Conservation (phyloP, 176 grass and related monocot genomes). For the Zoysia japonica region DNA sequence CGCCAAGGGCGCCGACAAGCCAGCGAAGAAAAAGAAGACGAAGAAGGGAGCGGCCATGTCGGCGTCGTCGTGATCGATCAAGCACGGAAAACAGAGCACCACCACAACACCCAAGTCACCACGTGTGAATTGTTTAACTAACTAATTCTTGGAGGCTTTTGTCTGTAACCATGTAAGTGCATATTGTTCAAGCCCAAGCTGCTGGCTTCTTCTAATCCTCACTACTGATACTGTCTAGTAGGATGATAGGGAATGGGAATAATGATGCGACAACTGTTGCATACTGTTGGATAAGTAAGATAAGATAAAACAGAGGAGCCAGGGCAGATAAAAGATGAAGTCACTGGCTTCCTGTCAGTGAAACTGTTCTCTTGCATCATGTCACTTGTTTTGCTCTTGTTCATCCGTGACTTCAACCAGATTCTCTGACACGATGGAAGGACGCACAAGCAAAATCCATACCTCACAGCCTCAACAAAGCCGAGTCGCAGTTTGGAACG, state of each 20-base stretch:
- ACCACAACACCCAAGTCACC: constrained; percentile 21
- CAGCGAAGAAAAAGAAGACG: constrained; percentile 45
- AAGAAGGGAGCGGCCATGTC: constrained; percentile 35
- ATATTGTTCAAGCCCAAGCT: constrained; percentile 47
- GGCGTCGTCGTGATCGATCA: constrained; percentile 40
- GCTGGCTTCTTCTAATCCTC: constrained; percentile 21
- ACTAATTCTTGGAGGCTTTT: constrained; percentile 47
- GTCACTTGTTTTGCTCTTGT: constrained; percentile 45
- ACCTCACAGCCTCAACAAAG: not conserved
- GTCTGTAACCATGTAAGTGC: constrained; percentile 44
- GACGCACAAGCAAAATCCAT: constrained; percentile 6
- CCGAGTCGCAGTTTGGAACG: not conserved
- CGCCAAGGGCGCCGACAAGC: constrained; percentile 31
- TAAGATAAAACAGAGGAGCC: constrained; percentile 56
- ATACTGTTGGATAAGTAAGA: constrained; percentile 45
- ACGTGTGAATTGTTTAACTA: constrained; percentile 55
- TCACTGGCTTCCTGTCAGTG: constrained; percentile 52
- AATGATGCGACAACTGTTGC: constrained; percentile 48
- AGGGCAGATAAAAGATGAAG: constrained; percentile 62
- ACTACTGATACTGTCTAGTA: constrained; percentile 33
- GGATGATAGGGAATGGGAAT: constrained; percentile 27
- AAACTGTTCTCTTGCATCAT: constrained; percentile 36
- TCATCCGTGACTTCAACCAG: constrained; percentile 38
- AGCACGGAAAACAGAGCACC: constrained; percentile 22
- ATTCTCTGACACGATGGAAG: not conserved